Base-by-base conservation (phyloP, 257 asterid genomes). In the Asclepias syriaca region DNA sequence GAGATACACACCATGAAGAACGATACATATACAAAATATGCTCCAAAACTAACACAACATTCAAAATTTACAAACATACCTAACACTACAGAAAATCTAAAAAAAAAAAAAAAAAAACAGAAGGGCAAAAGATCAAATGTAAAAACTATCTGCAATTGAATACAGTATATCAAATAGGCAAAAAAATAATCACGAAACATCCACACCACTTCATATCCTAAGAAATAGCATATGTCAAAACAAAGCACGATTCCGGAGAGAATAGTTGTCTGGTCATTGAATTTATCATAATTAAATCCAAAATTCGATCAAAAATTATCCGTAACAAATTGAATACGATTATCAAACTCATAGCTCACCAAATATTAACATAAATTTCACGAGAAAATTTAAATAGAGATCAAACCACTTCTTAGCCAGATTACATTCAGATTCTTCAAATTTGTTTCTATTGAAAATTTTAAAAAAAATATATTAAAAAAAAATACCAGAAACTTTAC, bases 331-430 rank as follows among this genome's bases (percentile, higher is more conserved):
- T 29, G 21, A 27, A 14, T 29, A 54, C 29, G 37, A 21, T 34
- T 34, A 72, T 10, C 46, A 74, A 39, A 2, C 66, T 40, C 2
- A 48, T 2, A 48, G 46, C 39, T 7, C 43, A 59, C 29, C 51
- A 57, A n/a, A 49, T 14, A 50, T 34, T 24, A 72, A 14, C 29
- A 61, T 2, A 61, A 40, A 73, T 24, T 56, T 43, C 10, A 43
- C 48, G 1, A 16, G 46, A 49, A 46, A 69, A 74, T 18, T 2
- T 0, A 67, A 46, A 2, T 2, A 48, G 46, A 68, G 45, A 48
- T 69, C 73, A 5, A 14, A 85, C 96, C 97, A 86, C 87, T 71
- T 76, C 76, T 74, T 58, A 83, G 92, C 92, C 93, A 90, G 97
- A 79, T 90, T 88, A 80, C 70, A 34, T 75, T 53, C 27, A 3